Conservation (phyloP, 208 protist genomes). For the Crithidia sp. region DNA sequence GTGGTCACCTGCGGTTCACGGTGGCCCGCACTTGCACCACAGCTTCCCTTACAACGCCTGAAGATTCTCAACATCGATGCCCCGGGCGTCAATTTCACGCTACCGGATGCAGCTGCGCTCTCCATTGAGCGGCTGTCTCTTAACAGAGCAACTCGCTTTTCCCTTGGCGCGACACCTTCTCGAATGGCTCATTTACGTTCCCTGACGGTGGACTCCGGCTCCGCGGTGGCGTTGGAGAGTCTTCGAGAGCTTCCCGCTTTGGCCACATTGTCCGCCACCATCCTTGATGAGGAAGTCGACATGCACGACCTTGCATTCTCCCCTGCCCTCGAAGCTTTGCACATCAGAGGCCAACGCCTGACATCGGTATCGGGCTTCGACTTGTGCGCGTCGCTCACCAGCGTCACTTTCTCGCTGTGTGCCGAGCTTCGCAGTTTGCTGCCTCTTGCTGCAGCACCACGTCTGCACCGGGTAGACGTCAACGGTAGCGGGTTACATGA, state of each 20-base stretch:
- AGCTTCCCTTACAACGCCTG: not conserved
- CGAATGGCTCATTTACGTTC: conserved; percentile 4
- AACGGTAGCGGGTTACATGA: conserved; percentile 2
- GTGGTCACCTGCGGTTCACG: conserved; percentile 2
- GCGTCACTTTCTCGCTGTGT: not conserved
- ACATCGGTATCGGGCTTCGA: not conserved
- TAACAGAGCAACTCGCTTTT: conserved; percentile 3
- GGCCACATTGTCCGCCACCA: not conserved
- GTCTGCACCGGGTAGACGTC: not conserved
- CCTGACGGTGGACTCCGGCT: not conserved
- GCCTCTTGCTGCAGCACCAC: not conserved
- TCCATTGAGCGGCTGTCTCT: conserved; percentile 11
- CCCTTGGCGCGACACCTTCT: not conserved
- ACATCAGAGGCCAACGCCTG: conserved; percentile 2
- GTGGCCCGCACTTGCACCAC: not conserved
- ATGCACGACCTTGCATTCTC: not conserved
- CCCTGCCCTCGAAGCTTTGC: not conserved
- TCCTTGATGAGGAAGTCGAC: not conserved
- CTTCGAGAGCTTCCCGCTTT: not conserved
- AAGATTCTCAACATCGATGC: not conserved
- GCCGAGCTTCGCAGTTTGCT: not conserved
- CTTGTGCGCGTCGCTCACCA: conserved; percentile 3
- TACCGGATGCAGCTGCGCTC: not conserved
- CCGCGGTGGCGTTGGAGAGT: not conserved
- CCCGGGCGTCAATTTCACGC: not conserved